Conservation (phyloP, 2,329 filamentous ascomycete genomes). For the Xylariomycetidae sp. region DNA sequence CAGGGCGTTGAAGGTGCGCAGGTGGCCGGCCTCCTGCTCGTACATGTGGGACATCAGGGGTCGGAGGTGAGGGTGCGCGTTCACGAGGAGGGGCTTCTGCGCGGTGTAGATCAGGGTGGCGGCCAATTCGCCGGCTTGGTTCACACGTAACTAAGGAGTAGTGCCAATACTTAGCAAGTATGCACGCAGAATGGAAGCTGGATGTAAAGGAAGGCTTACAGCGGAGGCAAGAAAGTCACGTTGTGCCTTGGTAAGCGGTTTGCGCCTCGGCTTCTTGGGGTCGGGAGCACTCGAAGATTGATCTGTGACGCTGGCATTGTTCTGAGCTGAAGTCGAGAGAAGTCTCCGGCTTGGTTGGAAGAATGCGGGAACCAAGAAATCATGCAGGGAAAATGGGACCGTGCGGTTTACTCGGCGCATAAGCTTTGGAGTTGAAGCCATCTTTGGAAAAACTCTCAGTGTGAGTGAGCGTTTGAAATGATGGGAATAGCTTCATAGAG, state of each 20-base stretch:
- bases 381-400: constrained; percentile 23
- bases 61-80: constrained; percentile 79
- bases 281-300: constrained; percentile 9
- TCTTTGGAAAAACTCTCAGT: too few relatives aligned
- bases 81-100: constrained; percentile 77
- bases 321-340: constrained; percentile 18
- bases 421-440: constrained; percentile 17
- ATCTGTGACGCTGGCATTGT: constrained; percentile 6
- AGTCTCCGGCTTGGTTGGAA: constrained; percentile 17
- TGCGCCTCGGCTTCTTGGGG: constrained; percentile 36
- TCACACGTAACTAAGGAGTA: constrained; percentile 92
- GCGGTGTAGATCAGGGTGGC: constrained; percentile 90
- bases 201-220: constrained; percentile 35
- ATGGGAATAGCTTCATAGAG: too few relatives aligned
- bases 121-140: constrained; percentile 96
- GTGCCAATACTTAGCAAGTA: too few relatives aligned
- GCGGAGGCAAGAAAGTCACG: constrained; percentile 72
- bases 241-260: constrained; percentile 65
- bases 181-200: constrained; percentile 1
- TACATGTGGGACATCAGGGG: constrained; percentile 97
- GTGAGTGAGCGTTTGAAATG: too few relatives aligned
- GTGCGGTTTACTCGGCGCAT: constrained; percentile 16
- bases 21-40: constrained; percentile 87
- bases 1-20: constrained; percentile 78
- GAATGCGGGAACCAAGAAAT: constrained; percentile 35